Conservation (phyloP, 345 rosid species). For the Tarenaya hassleriana region DNA sequence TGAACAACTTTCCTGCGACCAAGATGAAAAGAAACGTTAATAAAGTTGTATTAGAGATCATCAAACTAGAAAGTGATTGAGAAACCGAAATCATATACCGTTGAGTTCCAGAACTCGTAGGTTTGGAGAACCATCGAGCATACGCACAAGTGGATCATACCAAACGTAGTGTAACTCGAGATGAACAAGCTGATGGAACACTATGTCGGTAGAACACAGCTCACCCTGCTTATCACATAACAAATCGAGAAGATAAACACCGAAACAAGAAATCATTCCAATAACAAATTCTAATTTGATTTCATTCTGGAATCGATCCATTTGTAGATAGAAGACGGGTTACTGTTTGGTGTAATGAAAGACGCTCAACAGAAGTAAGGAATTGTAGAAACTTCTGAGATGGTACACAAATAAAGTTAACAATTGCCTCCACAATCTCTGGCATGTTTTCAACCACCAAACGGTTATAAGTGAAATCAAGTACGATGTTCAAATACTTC, state of each 20-base stretch:
- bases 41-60: too few relatives aligned
- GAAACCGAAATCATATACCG: constrained; percentile 2
- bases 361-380: constrained; percentile 10
- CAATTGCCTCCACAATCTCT: background rate
- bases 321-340: too few relatives aligned
- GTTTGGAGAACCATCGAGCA: constrained; percentile 15
- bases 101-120: constrained; percentile 6
- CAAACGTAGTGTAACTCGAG: constrained; percentile 3
- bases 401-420: background rate
- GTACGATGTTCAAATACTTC: background rate
- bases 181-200: constrained; percentile 14
- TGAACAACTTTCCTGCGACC: background rate
- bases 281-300: too few relatives aligned
- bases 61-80: too few relatives aligned
- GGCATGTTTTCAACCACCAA: constrained; percentile 12
- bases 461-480: background rate
- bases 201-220: background rate
- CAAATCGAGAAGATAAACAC: background rate
- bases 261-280: background rate
- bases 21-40: background rate
- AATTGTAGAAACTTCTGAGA: background rate
- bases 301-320: too few relatives aligned
- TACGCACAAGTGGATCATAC: constrained; percentile 10
- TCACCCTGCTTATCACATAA: background rate
- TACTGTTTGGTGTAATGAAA: too few relatives aligned